Conservation (phyloP, 23 red algal genomes). For the Gracilaria vermiculophylla region DNA sequence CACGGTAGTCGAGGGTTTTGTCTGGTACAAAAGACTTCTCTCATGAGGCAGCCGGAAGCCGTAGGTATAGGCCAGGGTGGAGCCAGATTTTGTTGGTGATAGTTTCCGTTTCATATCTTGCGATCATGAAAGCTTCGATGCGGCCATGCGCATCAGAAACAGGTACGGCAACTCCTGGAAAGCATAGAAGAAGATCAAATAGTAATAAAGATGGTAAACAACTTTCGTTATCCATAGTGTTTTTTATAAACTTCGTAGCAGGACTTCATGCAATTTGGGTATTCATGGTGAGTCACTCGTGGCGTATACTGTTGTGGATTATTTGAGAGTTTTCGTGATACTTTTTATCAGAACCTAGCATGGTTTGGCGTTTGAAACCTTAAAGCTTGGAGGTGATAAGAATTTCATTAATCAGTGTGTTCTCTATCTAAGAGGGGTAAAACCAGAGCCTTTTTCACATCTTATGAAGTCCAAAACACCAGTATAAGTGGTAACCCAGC, state of each 20-base stretch:
- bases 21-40: neutral
- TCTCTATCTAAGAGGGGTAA: neutral
- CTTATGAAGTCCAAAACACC: neutral
- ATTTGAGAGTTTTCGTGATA: slow-evolving; percentile 8
- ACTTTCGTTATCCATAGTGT: neutral
- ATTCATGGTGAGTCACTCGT: neutral
- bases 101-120: neutral
- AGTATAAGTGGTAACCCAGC: slow-evolving; percentile 3
- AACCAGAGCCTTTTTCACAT: neutral
- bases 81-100: neutral
- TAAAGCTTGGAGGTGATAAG: neutral
- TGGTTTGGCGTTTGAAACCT: slow-evolving; percentile 5
- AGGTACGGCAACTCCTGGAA: neutral
- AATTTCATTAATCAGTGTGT: neutral
- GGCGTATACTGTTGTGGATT: neutral
- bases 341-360: neutral
- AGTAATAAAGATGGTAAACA: neutral
- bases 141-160: neutral
- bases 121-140: neutral
- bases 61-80: neutral
- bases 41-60: neutral
- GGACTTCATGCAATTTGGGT: neutral
- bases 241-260: neutral
- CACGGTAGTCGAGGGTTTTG: neutral
- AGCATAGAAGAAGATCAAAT: neutral